Conservation (phyloP, 441 rosid species). For the Dalechampia spathulata region DNA sequence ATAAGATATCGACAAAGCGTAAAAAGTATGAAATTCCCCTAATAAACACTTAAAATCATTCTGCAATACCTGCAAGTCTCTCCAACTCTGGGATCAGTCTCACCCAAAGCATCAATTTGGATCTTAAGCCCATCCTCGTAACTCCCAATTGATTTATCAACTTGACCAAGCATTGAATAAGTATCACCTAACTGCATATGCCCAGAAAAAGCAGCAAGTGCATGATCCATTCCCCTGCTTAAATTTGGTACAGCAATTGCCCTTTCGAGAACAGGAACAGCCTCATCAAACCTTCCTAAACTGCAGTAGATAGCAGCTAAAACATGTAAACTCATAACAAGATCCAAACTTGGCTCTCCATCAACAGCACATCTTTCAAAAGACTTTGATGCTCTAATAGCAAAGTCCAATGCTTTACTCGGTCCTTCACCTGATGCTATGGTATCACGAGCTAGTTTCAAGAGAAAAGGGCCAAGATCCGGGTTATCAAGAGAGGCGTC, state of each 20-base stretch:
- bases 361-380: conserved; percentile 74
- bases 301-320: conserved; percentile 91
- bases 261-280: conserved; percentile 73
- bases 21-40: not conserved
- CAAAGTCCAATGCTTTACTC: conserved; percentile 73
- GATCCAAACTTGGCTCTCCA: conserved; percentile 78
- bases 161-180: conserved; percentile 86
- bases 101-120: conserved; percentile 91
- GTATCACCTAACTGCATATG: conserved; percentile 97
- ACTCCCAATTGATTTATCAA: conserved; percentile 71
- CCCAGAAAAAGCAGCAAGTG: conserved; percentile 91
- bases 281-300: conserved; percentile 85
- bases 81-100: conserved; percentile 92
- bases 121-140: conserved; percentile 90
- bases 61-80: conserved; percentile 88
- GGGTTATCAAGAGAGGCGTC: conserved; percentile 89
- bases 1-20: not conserved
- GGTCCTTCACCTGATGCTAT: conserved; percentile 95
- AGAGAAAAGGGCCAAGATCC: conserved; percentile 95
- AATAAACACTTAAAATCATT: not conserved
- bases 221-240: conserved; percentile 71
- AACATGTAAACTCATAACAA: conserved; percentile 95
- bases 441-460: conserved; percentile 85
- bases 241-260: conserved; percentile 79
- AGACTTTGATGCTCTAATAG: conserved; percentile 81